Base-by-base conservation (phyloP, 768 basidiomycete genomes). In the Terana coerulea region DNA sequence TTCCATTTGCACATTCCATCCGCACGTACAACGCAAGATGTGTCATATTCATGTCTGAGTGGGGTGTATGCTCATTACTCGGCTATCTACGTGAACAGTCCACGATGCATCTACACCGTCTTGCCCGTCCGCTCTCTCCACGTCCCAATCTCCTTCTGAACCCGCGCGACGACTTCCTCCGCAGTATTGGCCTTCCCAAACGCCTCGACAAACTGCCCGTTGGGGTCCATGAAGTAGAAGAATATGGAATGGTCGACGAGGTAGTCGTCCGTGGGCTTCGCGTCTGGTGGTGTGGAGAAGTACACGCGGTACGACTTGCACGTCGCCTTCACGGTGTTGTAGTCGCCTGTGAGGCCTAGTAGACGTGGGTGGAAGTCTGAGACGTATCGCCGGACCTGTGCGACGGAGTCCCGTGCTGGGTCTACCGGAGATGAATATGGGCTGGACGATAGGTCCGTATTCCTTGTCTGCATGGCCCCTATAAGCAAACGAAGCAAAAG, bases 261-360 rank as follows among this genome's bases (percentile, higher is more conserved):
- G 67, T 98, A 99, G 72, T 99, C 97, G 44, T 93, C 95, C 8
- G 78, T 81, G 14, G 87, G 81, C 61, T 91, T 86, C 2, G 93
- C 88, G 61, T 89, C 72, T 9, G 91, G 91, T 1, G 91, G 91
- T 4, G 95, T 98, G 5, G 93, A 97, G 75, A 99, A 99, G 70
- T 99, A 99, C 35, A 99, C 97, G 34, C 97, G 88, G 68, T 95
- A 99, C 24, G 88, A 84, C 68, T 93, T 95, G 78, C 95, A 98
- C 21, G 86, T 81, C 24, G 84, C 76, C 68, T 98, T 98, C 57
- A 86, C 86, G 15, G 81, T 76, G 15, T 81, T 80, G 62, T 92
- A 98, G n/a, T 84, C 72, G 15, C 97, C 97, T 2, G 86, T 87
- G 43, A 98, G 78, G 10, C 95, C 97, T 35, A 93, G 70, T 61